phyloP scores from a whole-genome alignment of 2,329 filamentous ascomycete species.

The Microcera coccophila region DNA sequence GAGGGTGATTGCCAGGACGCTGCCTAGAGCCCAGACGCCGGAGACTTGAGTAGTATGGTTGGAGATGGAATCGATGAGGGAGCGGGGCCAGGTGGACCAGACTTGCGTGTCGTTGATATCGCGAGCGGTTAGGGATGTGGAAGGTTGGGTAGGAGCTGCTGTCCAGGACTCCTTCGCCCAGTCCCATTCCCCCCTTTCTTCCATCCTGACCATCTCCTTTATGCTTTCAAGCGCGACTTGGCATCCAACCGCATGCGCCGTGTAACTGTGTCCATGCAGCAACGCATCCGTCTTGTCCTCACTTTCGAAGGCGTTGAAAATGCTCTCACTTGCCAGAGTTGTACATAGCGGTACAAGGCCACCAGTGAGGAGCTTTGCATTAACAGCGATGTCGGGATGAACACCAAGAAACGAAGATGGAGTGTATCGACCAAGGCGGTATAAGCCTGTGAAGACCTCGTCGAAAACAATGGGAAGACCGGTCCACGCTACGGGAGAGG shows the following conservation, averaged over 20 bases:
- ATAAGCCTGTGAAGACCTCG: constrained; percentile 83
- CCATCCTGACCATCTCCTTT: constrained; percentile 55
- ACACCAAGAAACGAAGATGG: constrained; percentile 65
- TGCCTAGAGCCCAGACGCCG: constrained; percentile 69
- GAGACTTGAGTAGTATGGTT: constrained; percentile 49
- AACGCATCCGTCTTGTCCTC: constrained; percentile 74
- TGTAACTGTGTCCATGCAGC: constrained; percentile 83
- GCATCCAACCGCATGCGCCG: constrained; percentile 77
- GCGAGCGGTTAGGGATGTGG: background rate
- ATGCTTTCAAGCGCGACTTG: constrained; percentile 70
- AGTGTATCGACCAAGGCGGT: constrained; percentile 71
- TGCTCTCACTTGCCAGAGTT: constrained; percentile 68
- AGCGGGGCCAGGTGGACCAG: constrained; percentile 70
- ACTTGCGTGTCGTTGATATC: constrained; percentile 17
- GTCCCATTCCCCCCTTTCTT: constrained; percentile 54
- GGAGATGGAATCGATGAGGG: constrained; percentile 58
- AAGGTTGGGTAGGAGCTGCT: background rate
- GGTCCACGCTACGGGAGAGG: constrained; percentile 50
- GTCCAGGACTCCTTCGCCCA: background rate
- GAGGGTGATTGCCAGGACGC: constrained; percentile 64
- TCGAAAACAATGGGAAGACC: constrained; percentile 79
- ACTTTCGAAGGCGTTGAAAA: constrained; percentile 69
- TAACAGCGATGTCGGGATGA: constrained; percentile 70
- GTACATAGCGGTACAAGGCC: constrained; percentile 73
- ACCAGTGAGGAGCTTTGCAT: constrained; percentile 81